These are phyloP conservation scores for Cladophialophora exuberans DNA, from an alignment of 2,329 filamentous ascomycete genomes.

Conservation along the genomic window DNA sequence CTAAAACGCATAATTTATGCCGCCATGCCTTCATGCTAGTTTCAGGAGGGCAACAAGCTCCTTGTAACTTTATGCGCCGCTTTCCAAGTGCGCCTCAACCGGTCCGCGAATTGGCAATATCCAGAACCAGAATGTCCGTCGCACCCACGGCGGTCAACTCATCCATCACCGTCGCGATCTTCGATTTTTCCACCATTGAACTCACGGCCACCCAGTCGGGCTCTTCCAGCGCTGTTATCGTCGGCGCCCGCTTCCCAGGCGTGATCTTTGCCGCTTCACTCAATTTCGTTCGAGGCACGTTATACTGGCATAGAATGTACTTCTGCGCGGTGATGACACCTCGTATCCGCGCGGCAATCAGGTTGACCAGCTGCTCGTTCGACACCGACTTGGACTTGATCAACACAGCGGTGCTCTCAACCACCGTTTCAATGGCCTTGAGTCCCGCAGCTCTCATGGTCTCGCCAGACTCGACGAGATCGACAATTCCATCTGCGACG, in stretches of 20 bases:
- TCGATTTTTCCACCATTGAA: slow-evolving; percentile 89
- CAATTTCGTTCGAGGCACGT: slow-evolving; percentile 75
- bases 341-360: slow-evolving; percentile 83
- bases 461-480: slow-evolving; percentile 96
- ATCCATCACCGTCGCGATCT: slow-evolving; percentile 85
- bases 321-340: slow-evolving; percentile 95
- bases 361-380: slow-evolving; percentile 76
- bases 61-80: too few relatives aligned
- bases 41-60: too few relatives aligned
- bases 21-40: too few relatives aligned
- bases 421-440: slow-evolving; percentile 90
- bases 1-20: too few relatives aligned
- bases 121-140: slow-evolving; percentile 80
- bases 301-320: slow-evolving; percentile 96
- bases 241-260: slow-evolving; percentile 90
- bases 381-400: slow-evolving; percentile 87
- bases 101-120: slow-evolving; percentile 78
- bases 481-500: slow-evolving; percentile 95
- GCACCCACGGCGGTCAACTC: slow-evolving; percentile 75
- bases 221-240: slow-evolving; percentile 84
- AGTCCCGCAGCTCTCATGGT: slow-evolving; percentile 97
- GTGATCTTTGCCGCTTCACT: slow-evolving; percentile 73
- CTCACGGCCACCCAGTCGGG: slow-evolving; percentile 93
- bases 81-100: slow-evolving; percentile 32
- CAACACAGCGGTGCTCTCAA: slow-evolving; percentile 83